A percentile compares a stretch with the other conserved stretches of the same genome.
phyloP scores from a whole-genome alignment of 495 filamentous ascomycete genomes.

The Jackrogersella minutella region DNA sequence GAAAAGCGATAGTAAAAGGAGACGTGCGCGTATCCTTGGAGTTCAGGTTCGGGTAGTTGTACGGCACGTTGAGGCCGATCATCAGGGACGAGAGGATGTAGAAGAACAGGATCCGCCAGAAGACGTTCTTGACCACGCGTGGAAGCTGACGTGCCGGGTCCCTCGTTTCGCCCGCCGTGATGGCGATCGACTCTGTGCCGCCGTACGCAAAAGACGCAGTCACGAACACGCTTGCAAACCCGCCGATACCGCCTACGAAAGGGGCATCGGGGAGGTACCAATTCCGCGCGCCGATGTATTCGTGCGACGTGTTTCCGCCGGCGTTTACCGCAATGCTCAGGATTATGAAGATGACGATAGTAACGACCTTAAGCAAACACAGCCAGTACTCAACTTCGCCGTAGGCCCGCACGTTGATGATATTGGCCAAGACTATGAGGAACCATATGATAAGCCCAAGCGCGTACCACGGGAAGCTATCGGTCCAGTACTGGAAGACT shows the following conservation, averaged over 20 bases:
- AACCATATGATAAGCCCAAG: slow-evolving; percentile 73
- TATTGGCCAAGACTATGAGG: slow-evolving; percentile 65
- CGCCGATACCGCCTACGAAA: slow-evolving; percentile 37
- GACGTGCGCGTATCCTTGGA: slow-evolving; percentile 60
- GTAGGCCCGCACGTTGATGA: slow-evolving; percentile 67
- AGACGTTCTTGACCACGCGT: slow-evolving; percentile 52
- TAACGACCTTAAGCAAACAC: slow-evolving; percentile 70
- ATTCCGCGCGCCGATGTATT: slow-evolving; percentile 68
- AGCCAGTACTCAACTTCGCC: slow-evolving; percentile 74
- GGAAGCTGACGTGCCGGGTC: slow-evolving; percentile 61
- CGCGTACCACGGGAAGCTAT: slow-evolving; percentile 58
- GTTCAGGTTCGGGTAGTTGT: slow-evolving; percentile 55
- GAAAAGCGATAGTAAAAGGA: slow-evolving; percentile 69
- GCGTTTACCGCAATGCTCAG: slow-evolving; percentile 65
- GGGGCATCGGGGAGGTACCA: slow-evolving; percentile 56
- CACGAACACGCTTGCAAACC: slow-evolving; percentile 41
- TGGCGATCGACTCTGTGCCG: slow-evolving; percentile 62
- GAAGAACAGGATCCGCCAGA: slow-evolving; percentile 66
- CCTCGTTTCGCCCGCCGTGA: slow-evolving; percentile 66
- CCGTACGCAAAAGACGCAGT: slow-evolving; percentile 46
- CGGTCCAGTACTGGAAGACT: slow-evolving; percentile 73
- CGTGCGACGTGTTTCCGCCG: slow-evolving; percentile 64
- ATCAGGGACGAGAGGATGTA: slow-evolving; percentile 69
- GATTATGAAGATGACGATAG: slow-evolving; percentile 67
- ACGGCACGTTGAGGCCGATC: slow-evolving; percentile 66